Evolutionary conservation across 306 rosid species (phyloP).

Genomic region (Lithocarpus polystachyus): DNA sequence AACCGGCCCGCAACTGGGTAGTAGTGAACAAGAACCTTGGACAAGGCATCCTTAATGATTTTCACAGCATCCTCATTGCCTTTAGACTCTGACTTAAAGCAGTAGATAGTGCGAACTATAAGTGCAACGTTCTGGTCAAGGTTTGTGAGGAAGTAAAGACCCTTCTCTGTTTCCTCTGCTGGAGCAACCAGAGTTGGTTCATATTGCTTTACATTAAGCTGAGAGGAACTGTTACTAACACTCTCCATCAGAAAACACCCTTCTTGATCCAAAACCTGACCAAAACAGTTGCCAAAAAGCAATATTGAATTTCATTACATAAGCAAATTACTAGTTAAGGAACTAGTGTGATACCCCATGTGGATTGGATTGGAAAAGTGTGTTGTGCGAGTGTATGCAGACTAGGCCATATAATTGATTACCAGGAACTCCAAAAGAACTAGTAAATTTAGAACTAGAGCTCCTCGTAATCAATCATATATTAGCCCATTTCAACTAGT

Average conservation of each 20-base stretch:
- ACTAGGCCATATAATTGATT: too few species aligned
- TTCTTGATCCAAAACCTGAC: constrained; percentile 1
- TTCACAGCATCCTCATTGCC: constrained; percentile 56
- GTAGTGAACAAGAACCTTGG: constrained; percentile 64
- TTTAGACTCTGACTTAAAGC: constrained; percentile 45
- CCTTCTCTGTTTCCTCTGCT: constrained; percentile 54
- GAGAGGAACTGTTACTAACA: background rate
- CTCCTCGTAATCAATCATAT: too few species aligned
- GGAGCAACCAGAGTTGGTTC: constrained; percentile 55
- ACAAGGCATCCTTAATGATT: constrained; percentile 53
- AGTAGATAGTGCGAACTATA: constrained; percentile 55
- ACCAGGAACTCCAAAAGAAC: too few species aligned
- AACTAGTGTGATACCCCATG: background rate
- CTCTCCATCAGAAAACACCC: constrained; percentile 34
- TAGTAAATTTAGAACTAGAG: too few species aligned
- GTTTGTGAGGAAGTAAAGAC: constrained; percentile 63
- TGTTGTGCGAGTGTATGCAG: too few species aligned
- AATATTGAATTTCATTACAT: background rate
- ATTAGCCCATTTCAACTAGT: too few species aligned
- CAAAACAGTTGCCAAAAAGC: background rate
- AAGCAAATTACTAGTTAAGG: background rate
- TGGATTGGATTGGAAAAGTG: too few species aligned
- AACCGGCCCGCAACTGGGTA: constrained; percentile 68
- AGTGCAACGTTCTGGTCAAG: constrained; percentile 77
- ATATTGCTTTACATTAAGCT: constrained; percentile 45